Evolutionary conservation across 2,329 filamentous ascomycete genomes (phyloP).

Genomic region (Phialophora chinensis): DNA sequence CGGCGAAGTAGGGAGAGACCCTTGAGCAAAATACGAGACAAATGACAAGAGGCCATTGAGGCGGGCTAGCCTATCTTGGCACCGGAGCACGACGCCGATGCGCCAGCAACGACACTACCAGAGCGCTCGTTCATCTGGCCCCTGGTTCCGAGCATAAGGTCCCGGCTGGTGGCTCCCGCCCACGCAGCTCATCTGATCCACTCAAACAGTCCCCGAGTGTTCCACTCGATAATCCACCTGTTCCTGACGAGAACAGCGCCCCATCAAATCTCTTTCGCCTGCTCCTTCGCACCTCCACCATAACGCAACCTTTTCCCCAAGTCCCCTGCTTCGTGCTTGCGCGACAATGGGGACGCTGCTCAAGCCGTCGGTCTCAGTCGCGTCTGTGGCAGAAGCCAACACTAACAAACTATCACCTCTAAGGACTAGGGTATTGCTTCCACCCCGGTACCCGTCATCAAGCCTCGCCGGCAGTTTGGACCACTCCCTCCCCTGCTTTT

Average conservation of each 20-base stretch:
- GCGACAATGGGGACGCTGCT: constrained; percentile 29
- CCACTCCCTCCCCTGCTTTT: constrained; percentile 28
- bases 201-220: constrained; percentile 15
- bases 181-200: constrained; percentile 26
- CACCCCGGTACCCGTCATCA: constrained; percentile 26
- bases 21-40: constrained; percentile 2
- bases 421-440: constrained; percentile 19
- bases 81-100: constrained; percentile 27
- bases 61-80: constrained; percentile 25
- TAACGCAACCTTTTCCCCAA: constrained; percentile 25
- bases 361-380: constrained; percentile 33
- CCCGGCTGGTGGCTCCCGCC: constrained; percentile 35
- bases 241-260: constrained; percentile 29
- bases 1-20: background rate
- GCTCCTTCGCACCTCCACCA: constrained; percentile 36
- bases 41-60: constrained; percentile 2
- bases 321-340: constrained; percentile 27
- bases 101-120: constrained; percentile 16
- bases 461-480: constrained; percentile 34
- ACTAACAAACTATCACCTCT: constrained; percentile 18
- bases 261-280: constrained; percentile 37
- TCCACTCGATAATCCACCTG: constrained; percentile 24
- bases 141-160: constrained; percentile 33
- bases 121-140: constrained; percentile 21
- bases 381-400: constrained; percentile 29